Evolutionary conservation across 805 yeast genomes (phyloP).

Genomic region (Lipomyces kockii): DNA sequence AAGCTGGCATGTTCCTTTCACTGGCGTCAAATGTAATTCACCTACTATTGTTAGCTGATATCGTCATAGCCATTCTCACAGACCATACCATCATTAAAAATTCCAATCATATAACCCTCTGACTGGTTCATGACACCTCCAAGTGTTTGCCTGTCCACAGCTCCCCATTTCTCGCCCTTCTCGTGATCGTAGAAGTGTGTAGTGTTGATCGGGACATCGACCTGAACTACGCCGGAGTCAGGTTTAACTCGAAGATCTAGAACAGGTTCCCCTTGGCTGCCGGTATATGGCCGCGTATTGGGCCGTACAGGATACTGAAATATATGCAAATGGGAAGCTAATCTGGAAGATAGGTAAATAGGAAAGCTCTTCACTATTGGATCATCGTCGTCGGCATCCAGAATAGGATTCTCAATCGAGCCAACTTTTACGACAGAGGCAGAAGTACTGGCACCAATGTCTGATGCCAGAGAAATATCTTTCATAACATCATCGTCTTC

Average conservation of each 20-base stretch:
- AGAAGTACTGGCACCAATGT: not conserved
- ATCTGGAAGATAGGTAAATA: conserved; percentile 50
- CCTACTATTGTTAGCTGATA: conserved; percentile 11
- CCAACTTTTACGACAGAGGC: not conserved
- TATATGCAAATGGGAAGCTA: conserved; percentile 47
- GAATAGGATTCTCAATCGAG: not conserved
- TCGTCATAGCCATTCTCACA: not conserved
- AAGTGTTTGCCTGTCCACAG: conserved; percentile 60
- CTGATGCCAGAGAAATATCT: not conserved
- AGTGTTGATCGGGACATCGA: conserved; percentile 77
- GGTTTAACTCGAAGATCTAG: conserved; percentile 62
- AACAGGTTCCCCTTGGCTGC: conserved; percentile 47
- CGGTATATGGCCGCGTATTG: conserved; percentile 49
- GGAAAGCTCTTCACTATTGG: conserved; percentile 68
- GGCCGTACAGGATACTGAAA: conserved; percentile 69
- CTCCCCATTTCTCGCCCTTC: conserved; percentile 68
- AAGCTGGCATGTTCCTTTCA: conserved; percentile 72
- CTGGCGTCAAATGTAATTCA: conserved; percentile 65
- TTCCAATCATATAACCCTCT: conserved; percentile 48
- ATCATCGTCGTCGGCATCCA: conserved; percentile 50
- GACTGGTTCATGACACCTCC: conserved; percentile 63
- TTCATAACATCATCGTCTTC: conserved; percentile 14
- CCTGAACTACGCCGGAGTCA: conserved; percentile 66
- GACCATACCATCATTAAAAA: conserved; percentile 48
- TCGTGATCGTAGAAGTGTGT: conserved; percentile 66